Evolutionary conservation across 2,329 filamentous ascomycete genomes (phyloP).

Genomic region (Blastomyces percursus): DNA sequence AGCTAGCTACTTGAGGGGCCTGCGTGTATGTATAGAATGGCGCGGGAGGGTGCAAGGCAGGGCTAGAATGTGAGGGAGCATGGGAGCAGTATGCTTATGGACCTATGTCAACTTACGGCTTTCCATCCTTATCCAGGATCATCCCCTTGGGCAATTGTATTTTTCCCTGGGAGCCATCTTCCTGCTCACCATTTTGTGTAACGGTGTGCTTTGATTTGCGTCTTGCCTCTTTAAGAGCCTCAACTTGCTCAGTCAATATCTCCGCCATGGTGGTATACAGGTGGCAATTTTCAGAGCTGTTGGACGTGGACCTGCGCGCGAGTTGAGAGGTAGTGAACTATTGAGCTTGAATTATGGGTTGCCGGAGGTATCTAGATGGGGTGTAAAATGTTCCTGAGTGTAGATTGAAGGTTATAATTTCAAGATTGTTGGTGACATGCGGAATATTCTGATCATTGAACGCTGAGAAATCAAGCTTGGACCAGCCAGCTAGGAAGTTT

Average conservation of each 20-base stretch:
- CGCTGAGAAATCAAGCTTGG: neutral
- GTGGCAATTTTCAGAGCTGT: neutral
- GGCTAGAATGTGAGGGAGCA: no score
- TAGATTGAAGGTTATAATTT: neutral
- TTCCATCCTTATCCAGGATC: conserved; percentile 41
- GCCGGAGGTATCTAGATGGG: neutral
- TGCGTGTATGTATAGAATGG: neutral
- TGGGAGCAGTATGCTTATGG: no score
- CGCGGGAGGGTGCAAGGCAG: no score
- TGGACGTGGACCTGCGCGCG: neutral
- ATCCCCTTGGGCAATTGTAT: conserved; percentile 35
- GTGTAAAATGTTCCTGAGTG: neutral
- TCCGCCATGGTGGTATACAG: conserved; percentile 12
- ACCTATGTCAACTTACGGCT: conserved; percentile 31
- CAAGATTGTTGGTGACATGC: neutral
- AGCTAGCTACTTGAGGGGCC: neutral
- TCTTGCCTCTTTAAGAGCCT: conserved; percentile 8
- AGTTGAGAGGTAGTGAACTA: neutral
- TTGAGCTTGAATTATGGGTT: neutral
- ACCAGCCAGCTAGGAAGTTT: neutral
- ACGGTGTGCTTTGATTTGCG: neutral
- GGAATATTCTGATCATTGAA: neutral
- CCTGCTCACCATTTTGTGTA: neutral
- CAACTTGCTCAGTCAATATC: conserved; percentile 19
- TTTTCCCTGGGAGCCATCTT: conserved; percentile 10